Conservation (phyloP, 805 yeast species). For the Metahyphopichia silvanorum region DNA sequence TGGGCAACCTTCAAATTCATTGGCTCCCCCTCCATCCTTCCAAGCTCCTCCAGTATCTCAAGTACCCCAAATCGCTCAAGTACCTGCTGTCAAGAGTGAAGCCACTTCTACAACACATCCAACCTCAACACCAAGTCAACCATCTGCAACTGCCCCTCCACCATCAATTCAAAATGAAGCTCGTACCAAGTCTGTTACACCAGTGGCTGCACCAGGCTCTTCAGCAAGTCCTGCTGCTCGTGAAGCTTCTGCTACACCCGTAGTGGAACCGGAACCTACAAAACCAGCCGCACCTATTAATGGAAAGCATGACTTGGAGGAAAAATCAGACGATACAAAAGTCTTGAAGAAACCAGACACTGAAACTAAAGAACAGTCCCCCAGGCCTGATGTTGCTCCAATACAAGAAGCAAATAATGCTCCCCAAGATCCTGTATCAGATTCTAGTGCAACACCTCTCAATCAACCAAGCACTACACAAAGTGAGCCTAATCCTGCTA, state of each 20-base stretch:
- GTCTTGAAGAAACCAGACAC: slow-evolving; percentile 18
- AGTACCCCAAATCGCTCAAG: slow-evolving; percentile 5
- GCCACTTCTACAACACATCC: slow-evolving; percentile 6
- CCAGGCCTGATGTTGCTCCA: slow-evolving; percentile 7
- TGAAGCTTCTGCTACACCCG: slow-evolving; percentile 5
- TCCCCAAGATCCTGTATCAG: slow-evolving; percentile 6
- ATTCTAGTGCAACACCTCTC: neutral
- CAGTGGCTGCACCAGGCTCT: slow-evolving; percentile 4
- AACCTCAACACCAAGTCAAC: slow-evolving; percentile 5
- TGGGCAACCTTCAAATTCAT: slow-evolving; percentile 6
- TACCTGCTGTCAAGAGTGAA: neutral
- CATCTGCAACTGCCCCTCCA: slow-evolving; percentile 4
- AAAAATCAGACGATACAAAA: slow-evolving; percentile 26
- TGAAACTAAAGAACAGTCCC: slow-evolving; percentile 3
- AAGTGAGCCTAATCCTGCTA: slow-evolving; percentile 4
- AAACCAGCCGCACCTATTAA: slow-evolving; percentile 1
- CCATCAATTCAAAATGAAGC: slow-evolving; percentile 1
- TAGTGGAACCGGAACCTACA: slow-evolving; percentile 6
- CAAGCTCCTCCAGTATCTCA: slow-evolving; percentile 7
- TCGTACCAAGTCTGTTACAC: slow-evolving; percentile 4
- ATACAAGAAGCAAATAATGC: slow-evolving; percentile 6
- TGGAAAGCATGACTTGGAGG: slow-evolving; percentile 37
- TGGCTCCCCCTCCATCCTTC: slow-evolving; percentile 8
- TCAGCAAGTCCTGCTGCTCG: slow-evolving; percentile 3
- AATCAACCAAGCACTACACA: neutral